Evolutionary conservation across 257 asterid genomes (phyloP).

Genomic region (Oldenlandia corymbosa): DNA sequence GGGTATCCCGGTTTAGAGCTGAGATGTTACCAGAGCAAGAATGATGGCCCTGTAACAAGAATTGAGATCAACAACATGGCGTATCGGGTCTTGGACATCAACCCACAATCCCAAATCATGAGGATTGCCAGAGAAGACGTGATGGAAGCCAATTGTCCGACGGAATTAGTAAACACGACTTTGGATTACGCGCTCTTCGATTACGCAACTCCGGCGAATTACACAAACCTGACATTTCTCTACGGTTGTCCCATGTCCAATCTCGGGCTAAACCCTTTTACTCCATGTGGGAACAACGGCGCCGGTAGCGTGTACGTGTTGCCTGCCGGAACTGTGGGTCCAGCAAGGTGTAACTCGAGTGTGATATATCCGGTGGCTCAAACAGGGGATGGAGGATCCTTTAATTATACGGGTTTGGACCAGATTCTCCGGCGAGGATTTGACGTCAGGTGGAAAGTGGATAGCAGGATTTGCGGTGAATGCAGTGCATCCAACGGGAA

Average conservation of each 20-base stretch:
- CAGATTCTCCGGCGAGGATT: constrained; percentile 43
- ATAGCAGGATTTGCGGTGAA: constrained; percentile 31
- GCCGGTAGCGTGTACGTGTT: constrained; percentile 21
- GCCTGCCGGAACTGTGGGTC: constrained; percentile 40
- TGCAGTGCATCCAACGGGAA: constrained; percentile 46
- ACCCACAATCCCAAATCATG: constrained; percentile 33
- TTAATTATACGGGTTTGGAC: constrained; percentile 24
- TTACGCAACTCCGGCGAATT: constrained; percentile 17
- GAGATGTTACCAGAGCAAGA: constrained; percentile 22
- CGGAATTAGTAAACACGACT: constrained; percentile 47
- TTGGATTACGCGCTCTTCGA: constrained; percentile 45
- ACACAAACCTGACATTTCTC: constrained; percentile 48
- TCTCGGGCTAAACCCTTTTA: constrained; percentile 15
- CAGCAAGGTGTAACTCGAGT: constrained; percentile 40
- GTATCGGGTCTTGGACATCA: constrained; percentile 35
- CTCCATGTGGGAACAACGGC: constrained; percentile 31
- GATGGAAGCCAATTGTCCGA: constrained; percentile 39
- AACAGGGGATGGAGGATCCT: constrained; percentile 10
- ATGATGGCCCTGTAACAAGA: constrained; percentile 25
- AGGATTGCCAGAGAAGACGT: constrained; percentile 55
- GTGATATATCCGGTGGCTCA: constrained; percentile 42
- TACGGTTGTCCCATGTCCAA: constrained; percentile 43
- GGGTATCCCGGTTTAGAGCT: constrained; percentile 64
- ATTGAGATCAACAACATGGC: constrained; percentile 31
- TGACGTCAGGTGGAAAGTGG: constrained; percentile 49